Percentiles rank a stretch among this genome's conserved stretches.
phyloP scores from a whole-genome alignment of 768 basidiomycete genomes.

The Lactifluus rugatus region DNA sequence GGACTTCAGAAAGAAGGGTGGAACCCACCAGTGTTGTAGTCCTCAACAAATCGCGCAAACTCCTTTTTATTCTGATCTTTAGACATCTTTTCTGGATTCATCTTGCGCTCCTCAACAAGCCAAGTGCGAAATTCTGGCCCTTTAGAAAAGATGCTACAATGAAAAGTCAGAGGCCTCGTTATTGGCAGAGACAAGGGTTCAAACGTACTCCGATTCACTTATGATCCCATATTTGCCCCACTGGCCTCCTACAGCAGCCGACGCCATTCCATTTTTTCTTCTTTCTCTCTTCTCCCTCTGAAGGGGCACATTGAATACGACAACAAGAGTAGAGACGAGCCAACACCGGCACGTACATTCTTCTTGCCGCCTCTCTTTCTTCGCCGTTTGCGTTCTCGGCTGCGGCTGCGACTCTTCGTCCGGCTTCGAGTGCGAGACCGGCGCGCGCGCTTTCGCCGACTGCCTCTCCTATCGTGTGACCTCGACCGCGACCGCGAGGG shows the following conservation, averaged over 20 bases:
- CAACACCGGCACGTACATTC: slow-evolving; percentile 31
- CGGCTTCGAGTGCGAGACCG: slow-evolving; percentile 27
- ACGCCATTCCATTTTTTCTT: slow-evolving; percentile 57
- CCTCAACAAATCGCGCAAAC: slow-evolving; percentile 73
- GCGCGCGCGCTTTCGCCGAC: slow-evolving; percentile 35
- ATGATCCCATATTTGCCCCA: slow-evolving; percentile 93
- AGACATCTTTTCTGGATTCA: slow-evolving; percentile 81
- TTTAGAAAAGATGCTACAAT: slow-evolving; percentile 64
- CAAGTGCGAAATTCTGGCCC: slow-evolving; percentile 82
- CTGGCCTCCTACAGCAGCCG: slow-evolving; percentile 44
- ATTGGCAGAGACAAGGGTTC: neutral
- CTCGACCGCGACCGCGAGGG: slow-evolving; percentile 11
- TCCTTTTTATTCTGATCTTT: slow-evolving; percentile 84
- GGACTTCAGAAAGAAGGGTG: neutral
- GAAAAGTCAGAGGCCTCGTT: neutral
- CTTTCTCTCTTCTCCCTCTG: slow-evolving; percentile 52
- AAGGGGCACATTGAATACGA: neutral
- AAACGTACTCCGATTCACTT: slow-evolving; percentile 67
- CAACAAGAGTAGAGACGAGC: no score
- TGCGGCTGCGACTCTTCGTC: slow-evolving; percentile 31
- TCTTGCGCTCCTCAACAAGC: slow-evolving; percentile 86
- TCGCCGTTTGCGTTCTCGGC: slow-evolving; percentile 29
- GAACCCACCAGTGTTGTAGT: slow-evolving; percentile 64
- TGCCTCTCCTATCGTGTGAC: slow-evolving; percentile 25
- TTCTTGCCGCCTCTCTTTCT: slow-evolving; percentile 30